These are phyloP conservation scores for Elsinoe arachidis DNA, from an alignment of 2,329 filamentous ascomycete genomes.

Conservation along the genomic window DNA sequence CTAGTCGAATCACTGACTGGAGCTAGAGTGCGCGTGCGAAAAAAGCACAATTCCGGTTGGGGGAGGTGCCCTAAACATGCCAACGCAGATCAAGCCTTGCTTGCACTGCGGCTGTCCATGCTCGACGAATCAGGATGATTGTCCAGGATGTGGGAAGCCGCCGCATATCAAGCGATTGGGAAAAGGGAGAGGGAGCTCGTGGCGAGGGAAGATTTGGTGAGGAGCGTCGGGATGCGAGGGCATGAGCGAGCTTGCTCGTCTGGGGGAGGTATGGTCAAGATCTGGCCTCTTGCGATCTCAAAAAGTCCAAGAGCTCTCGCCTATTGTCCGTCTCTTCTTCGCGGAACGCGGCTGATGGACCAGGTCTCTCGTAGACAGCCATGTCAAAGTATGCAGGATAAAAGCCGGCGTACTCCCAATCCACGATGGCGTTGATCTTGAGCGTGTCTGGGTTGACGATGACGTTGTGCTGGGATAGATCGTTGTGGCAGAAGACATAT, in stretches of 20 bases:
- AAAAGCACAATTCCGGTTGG: too few species aligned
- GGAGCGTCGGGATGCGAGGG: not conserved
- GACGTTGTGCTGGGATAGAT: constrained; percentile 24
- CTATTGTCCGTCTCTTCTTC: constrained; percentile 15
- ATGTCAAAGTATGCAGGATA: constrained; percentile 27
- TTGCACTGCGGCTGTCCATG: not conserved
- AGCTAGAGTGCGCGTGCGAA: too few species aligned
- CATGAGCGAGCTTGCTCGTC: too few species aligned
- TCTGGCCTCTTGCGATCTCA: too few species aligned
- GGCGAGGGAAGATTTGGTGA: too few species aligned
- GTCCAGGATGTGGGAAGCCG: not conserved
- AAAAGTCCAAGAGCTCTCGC: not conserved
- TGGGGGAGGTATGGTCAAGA: too few species aligned
- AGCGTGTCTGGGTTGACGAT: constrained; percentile 25
- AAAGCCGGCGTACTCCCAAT: constrained; percentile 35
- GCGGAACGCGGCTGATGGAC: constrained; percentile 12
- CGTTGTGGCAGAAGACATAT: constrained; percentile 25
- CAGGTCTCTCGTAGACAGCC: constrained; percentile 17
- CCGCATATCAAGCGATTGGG: not conserved
- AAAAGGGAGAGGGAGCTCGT: not conserved
- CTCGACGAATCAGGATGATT: not conserved
- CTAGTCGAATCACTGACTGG: too few species aligned
- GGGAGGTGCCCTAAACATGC: too few species aligned
- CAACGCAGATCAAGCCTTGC: not conserved
- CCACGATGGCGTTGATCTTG: constrained; percentile 30